Evolutionary conservation across 306 rosid species (phyloP).

Genomic region (Malus sylvestris): DNA sequence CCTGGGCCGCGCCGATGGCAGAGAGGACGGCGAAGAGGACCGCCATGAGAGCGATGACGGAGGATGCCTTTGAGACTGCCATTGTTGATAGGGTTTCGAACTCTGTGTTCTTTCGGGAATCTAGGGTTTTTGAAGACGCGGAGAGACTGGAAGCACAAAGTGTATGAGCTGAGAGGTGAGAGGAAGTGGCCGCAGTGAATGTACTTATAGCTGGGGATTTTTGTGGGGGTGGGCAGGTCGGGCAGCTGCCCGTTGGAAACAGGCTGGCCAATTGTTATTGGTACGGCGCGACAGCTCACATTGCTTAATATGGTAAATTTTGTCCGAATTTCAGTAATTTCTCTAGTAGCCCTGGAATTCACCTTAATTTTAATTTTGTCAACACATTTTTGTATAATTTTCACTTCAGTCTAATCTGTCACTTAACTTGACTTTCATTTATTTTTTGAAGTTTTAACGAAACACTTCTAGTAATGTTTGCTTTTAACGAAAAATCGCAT

Average conservation of each 20-base stretch:
- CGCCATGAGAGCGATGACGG: conserved; percentile 35
- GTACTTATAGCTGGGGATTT: conserved; percentile 27
- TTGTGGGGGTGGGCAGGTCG: conserved; percentile 38
- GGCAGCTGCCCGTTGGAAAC: conserved; percentile 54
- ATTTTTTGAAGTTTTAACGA: no score
- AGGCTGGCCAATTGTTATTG: conserved; percentile 38
- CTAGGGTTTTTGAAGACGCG: conserved; percentile 15
- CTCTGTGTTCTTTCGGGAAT: not conserved
- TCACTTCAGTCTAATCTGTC: no score
- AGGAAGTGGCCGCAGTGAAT: accelerated
- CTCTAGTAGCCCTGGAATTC: no score
- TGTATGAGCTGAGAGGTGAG: not conserved
- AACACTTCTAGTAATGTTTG: no score
- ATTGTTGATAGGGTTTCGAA: conserved; percentile 16
- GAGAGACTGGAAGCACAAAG: not conserved
- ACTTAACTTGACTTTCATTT: no score
- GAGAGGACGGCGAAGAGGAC: conserved; percentile 36
- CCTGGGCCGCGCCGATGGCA: conserved; percentile 29
- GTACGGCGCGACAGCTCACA: conserved; percentile 43
- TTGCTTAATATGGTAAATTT: not conserved
- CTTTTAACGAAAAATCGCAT: no score
- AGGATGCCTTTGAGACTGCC: conserved; percentile 43
- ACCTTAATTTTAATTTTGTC: no score
- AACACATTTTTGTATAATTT: not conserved
- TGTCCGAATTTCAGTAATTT: no score